Evolutionary conservation across 2,329 filamentous ascomycete genomes (phyloP).

Genomic region (Thermochaetoides dissita): DNA sequence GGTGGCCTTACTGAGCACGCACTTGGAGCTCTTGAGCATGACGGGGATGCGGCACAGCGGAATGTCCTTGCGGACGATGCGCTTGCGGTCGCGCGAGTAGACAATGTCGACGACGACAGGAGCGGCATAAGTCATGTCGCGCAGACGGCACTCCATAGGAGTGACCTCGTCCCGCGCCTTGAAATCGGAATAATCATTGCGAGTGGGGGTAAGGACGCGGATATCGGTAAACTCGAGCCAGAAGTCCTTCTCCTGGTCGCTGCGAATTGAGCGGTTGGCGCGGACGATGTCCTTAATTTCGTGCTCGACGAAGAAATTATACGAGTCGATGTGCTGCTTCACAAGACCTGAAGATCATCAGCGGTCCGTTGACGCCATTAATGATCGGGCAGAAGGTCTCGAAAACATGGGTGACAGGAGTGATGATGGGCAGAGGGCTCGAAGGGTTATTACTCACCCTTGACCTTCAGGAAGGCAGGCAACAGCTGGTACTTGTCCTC

Average conservation of each 20-base stretch:
- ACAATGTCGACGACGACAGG: conserved; percentile 87
- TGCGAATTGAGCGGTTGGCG: conserved; percentile 75
- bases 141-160: conserved; percentile 88
- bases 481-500: conserved; percentile 94
- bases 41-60: conserved; percentile 84
- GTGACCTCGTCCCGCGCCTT: conserved; percentile 64
- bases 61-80: conserved; percentile 60
- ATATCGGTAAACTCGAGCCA: conserved; percentile 91
- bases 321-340: conserved; percentile 74
- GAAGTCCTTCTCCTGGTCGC: conserved; percentile 85
- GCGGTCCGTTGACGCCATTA: no score
- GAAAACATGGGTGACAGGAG: no score
- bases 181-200: conserved; percentile 59
- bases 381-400: no score
- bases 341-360: conserved; percentile 3
- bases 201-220: conserved; percentile 67
- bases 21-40: conserved; percentile 94
- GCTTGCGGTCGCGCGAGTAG: conserved; percentile 69
- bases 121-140: conserved; percentile 96
- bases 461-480: conserved; percentile 95
- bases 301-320: conserved; percentile 94
- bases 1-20: conserved; percentile 67
- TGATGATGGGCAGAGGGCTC: background rate
- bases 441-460: conserved; percentile 41
- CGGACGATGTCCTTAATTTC: conserved; percentile 95